Evolutionary conservation across 2,329 filamentous ascomycete species (phyloP), one percentile per base, ranked within the genome.

Genomic region (Pestalotiopsis sp.): DNA sequence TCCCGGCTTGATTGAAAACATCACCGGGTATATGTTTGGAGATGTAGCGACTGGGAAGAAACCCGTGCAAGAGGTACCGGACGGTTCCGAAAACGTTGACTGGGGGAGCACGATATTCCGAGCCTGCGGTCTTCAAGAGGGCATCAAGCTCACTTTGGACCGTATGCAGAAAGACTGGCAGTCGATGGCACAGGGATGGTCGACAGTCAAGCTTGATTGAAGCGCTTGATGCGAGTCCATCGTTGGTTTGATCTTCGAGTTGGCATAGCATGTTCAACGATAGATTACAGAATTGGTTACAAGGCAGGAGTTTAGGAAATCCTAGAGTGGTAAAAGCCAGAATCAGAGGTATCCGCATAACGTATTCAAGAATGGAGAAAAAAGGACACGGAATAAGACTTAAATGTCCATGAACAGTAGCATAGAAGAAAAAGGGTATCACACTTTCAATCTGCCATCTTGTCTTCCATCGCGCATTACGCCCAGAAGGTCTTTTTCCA

Each of bases 131-230:
- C 67, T 70, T 41, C 71, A 66, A 1, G 74, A 27, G 14, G 63
- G 58, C 13, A 27, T 64, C 36, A 41, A 63, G 23, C 31, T 59
- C 49, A 49, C 68, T 20, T 27, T 60, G 14, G 68, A 58, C 31
- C 38, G 66, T 36, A 68, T 68, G 12, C 14, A 66, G 3, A 31
- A 68, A 23, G 66, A 62, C 23, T 83, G 82, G 82, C 72, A 77
- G 62, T 78, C 82, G 59, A 75, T 77, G 4, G 75, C 82, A 2
- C 79, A 77, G 68, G 81, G 81, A 41, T 81, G 80, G 78, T 70
- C 71, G 17, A 72, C 73, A 63, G 77, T 81, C 3, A 79, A 76
- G 71, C 75, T 79, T 71, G 80, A 82, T 68, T 80, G 64, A 72
- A 36, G 31, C 31, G 31, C 31, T 36, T 36, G 31, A 36, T 36